phyloP scores from a whole-genome alignment of 495 filamentous ascomycete genomes.

The Tuber magnatum region DNA sequence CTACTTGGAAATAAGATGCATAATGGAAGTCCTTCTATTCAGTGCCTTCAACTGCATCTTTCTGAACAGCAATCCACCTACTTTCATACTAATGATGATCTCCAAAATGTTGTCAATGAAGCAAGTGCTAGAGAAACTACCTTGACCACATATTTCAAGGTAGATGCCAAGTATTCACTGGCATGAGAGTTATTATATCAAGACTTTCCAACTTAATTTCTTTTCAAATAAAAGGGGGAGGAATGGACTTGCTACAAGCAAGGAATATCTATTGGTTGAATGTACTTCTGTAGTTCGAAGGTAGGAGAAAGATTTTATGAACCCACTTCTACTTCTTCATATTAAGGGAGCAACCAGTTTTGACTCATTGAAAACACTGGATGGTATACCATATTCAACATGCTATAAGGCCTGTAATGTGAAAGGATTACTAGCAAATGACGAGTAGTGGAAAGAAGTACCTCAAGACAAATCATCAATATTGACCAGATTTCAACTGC shows the following conservation, averaged over 20 bases:
- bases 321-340: neutral
- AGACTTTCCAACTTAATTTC: neutral
- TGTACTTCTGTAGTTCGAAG: neutral
- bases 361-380: neutral
- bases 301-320: neutral
- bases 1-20: no score
- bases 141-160: neutral
- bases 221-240: neutral
- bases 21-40: neutral
- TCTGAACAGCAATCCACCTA: neutral
- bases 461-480: neutral
- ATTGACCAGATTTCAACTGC: neutral
- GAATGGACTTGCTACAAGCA: neutral
- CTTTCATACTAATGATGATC: neutral
- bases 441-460: neutral
- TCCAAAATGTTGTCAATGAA: neutral
- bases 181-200: neutral
- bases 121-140: neutral
- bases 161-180: neutral
- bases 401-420: neutral
- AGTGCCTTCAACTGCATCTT: neutral
- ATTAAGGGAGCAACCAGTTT: neutral
- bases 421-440: neutral
- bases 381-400: neutral
- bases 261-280: neutral